Base-by-base conservation (phyloP, 1,284 basidiomycete species). In the Marasmius sp. region DNA sequence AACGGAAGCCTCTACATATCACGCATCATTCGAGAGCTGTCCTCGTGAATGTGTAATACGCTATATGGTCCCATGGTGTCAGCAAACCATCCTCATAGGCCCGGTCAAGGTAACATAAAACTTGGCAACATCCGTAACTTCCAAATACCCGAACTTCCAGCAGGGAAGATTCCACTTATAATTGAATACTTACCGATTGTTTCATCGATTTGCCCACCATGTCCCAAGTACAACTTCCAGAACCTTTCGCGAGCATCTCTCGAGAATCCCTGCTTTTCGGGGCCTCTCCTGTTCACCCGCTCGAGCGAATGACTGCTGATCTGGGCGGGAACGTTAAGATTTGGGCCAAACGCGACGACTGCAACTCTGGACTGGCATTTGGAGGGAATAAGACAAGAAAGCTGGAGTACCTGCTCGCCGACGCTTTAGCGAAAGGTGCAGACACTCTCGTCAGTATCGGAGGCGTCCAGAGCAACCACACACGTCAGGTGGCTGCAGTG, bases 281-380 rank as follows among this genome's bases (percentile, higher is more conserved):
- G 9, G 52, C 51, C 3, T 64, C 58, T 12, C 65, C 63, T 10
- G 60, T 66, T 37, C 65, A 66, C 43, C 55, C 48, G n/a, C 43
- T 66, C 9, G 57, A 57, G 52, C 65, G 63, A 7, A 61, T 66
- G 41, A 60, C 63, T 12, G 63, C 56, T 18, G 60, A 61, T 37
- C 63, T 66, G 9, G 63, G 65, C 12, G 60, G 59, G 22, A 54
- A 51, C 43, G 67, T 70, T 34, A 53, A 64, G 51, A 64, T 71
- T 51, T 71, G 66, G 62, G 70, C 70, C 6, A 71, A 71, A 55
- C 67, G 70, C 50, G 70, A 71, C 22, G 69, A 71, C 55, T 70
- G 69, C 55, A 71, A 71, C 59, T 68, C 68, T 33, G 68, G 58
- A 1, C 63, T 70, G 0, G 69, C 70, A 3, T 70, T 68, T 34